Evolutionary conservation across 129 eudicot genomes (phyloP).

Genomic region (Escallonia rubra): DNA sequence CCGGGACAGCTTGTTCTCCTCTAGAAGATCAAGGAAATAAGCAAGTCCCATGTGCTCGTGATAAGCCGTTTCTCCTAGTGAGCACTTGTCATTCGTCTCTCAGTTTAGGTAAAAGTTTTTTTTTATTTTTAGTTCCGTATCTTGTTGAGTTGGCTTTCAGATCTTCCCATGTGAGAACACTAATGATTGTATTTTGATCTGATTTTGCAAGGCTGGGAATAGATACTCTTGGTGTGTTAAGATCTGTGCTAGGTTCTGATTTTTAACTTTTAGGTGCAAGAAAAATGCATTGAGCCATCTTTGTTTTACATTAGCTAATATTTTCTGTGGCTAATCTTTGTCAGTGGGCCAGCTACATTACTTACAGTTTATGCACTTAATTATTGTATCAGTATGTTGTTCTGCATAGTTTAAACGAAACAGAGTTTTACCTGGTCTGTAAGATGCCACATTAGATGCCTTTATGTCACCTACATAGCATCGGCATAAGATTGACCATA

Average conservation of each 20-base stretch:
- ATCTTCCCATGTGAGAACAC: constrained; percentile 3
- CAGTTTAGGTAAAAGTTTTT: no score
- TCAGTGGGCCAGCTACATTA: not conserved
- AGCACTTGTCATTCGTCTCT: not conserved
- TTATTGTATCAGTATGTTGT: not conserved
- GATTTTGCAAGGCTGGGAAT: constrained; percentile 10
- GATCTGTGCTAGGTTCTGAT: not conserved
- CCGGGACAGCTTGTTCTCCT: not conserved
- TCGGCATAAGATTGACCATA: constrained; percentile 2
- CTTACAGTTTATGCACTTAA: not conserved
- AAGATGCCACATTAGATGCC: constrained; percentile 7
- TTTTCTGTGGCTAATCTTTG: not conserved
- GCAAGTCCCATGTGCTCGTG: not conserved
- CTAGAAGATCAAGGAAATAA: not conserved
- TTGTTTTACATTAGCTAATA: not conserved
- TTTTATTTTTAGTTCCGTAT: not conserved
- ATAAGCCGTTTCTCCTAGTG: not conserved
- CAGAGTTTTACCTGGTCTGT: not conserved
- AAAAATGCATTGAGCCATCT: not conserved
- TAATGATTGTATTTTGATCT: not conserved
- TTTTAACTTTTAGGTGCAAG: constrained; percentile 1
- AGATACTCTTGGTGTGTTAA: constrained; percentile 1
- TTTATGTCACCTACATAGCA: constrained; percentile 11
- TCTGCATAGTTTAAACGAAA: not conserved
- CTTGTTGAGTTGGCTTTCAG: not conserved